Evolutionary conservation across 225 moss, liverwort and hornwort genomes (phyloP), one percentile per base, ranked within the genome.

Genomic region (Asterella californica): DNA sequence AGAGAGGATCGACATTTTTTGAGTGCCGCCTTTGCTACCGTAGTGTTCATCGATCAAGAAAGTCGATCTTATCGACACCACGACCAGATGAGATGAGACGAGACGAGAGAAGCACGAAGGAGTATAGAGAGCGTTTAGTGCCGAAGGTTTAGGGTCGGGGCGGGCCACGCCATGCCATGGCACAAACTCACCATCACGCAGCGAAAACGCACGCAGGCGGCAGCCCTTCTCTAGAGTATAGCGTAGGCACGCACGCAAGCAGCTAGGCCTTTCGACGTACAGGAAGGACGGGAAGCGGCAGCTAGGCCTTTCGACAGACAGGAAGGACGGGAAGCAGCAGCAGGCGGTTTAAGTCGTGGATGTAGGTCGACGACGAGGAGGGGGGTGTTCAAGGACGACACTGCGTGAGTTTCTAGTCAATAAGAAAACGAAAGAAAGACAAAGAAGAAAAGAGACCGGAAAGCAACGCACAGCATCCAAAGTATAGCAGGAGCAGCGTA

Each of bases 131-230:
- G 71, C 24, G 71, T 24, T 71, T 71, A 46, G 46, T 47, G 71
- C 47, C 71, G 71, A 71, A 47, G 46, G 46, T 71, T 71, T 71
- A 47, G 71, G 71, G 71, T 71, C 71, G 47, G 70, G 38, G 15
- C 18, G 37, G 11, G 30, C 21, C 68, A 38, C 30, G 38, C 68
- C 17, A 68, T 15, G 36, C 36, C 68, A 49, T 6, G 12, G 6
- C 53, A 18, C 53, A 53, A 12, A 12, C 53, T 53, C 53, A 12
- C 53, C 53, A 3, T 5, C 52, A 52, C 12, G 52, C 52, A 52
- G 48, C 52, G 52, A 52, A 52, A 17, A 14, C 52, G 5, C 52
- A 17, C 1, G 10, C 52, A 52, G n/a, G 2, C 52, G 10, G 17
- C 14, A 12, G 52, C 7, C 52, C 52, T 52, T 52, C 36, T 34